Evolutionary conservation across 1,139 yeast genomes (phyloP).

Genomic region (Blastobotrys apis): DNA sequence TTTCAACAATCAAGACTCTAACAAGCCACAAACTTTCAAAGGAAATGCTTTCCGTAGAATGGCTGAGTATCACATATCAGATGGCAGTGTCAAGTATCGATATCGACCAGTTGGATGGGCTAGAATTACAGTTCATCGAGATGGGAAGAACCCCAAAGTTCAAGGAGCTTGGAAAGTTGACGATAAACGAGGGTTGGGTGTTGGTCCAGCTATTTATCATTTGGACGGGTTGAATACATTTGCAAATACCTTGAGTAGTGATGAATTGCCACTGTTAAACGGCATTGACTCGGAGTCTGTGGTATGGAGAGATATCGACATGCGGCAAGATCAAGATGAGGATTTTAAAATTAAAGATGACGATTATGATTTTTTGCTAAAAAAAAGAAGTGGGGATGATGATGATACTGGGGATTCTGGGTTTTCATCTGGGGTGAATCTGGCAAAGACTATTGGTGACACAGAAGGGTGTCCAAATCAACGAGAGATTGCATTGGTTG

Average conservation of each 20-base stretch:
- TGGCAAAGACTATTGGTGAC: constrained; percentile 33
- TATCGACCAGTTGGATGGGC: constrained; percentile 36
- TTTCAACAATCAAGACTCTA: constrained; percentile 13
- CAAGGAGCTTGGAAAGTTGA: constrained; percentile 36
- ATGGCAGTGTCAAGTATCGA: constrained; percentile 20
- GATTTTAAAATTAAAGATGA: constrained; percentile 11
- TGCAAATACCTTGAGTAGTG: constrained; percentile 17
- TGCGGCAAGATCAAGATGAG: constrained; percentile 18
- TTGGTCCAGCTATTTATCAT: constrained; percentile 32
- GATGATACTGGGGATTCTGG: constrained; percentile 32
- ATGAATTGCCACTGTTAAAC: constrained; percentile 22
- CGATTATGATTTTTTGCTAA: constrained; percentile 9
- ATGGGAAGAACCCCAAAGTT: constrained; percentile 19
- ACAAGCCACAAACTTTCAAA: constrained; percentile 18
- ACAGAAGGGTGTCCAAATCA: constrained; percentile 36
- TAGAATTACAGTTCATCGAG: constrained; percentile 26
- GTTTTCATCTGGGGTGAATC: constrained; percentile 31
- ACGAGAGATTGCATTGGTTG: constrained; percentile 35
- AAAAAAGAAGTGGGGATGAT: constrained; percentile 13
- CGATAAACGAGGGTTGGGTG: constrained; percentile 33
- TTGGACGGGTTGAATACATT: constrained; percentile 23
- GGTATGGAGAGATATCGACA: constrained; percentile 36
- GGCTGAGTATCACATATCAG: constrained; percentile 18
- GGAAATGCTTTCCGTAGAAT: constrained; percentile 32
- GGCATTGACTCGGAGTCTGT: constrained; percentile 20